Conservation (phyloP, 805 yeast species). For the Wickerhamomyces chaumierensis region DNA sequence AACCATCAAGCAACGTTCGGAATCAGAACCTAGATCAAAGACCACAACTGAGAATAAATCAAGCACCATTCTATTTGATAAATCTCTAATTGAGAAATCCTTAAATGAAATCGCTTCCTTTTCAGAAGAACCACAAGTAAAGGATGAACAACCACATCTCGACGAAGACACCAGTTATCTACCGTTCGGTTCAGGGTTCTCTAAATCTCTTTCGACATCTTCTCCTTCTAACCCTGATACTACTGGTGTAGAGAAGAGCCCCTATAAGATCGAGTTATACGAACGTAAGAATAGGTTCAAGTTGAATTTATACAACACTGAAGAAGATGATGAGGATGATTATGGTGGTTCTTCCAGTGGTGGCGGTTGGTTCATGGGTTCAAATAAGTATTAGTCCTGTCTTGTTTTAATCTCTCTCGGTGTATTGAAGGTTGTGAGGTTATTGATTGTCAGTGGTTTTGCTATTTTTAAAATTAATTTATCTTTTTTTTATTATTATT, state of each 20-base stretch:
- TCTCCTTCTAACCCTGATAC: background rate
- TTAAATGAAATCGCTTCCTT: conserved; percentile 7
- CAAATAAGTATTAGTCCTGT: conserved; percentile 13
- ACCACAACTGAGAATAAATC: conserved; percentile 3
- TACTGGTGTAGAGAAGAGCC: background rate
- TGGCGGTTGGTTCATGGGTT: conserved; percentile 17
- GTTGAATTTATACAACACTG: conserved; percentile 12
- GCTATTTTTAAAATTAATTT: too few species aligned
- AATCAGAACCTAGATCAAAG: background rate
- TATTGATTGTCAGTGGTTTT: too few species aligned
- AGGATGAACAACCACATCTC: conserved; percentile 1
- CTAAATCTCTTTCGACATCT: too few species aligned
- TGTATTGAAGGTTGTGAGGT: too few species aligned
- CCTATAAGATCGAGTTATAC: conserved; percentile 17
- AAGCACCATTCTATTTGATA: conserved; percentile 11
- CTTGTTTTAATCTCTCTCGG: too few species aligned
- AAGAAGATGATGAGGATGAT: conserved; percentile 6
- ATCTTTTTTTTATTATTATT: too few species aligned
- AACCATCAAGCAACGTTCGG: conserved; percentile 2
- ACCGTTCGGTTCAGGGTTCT: background rate
- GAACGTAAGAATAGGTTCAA: conserved; percentile 16
- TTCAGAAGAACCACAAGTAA: conserved; percentile 1
- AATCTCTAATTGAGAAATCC: conserved; percentile 14
- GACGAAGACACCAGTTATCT: background rate
- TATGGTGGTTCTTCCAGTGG: background rate